Evolutionary conservation across 139 green algal genomes (phyloP).

Genomic region (Nannochloris sp.): DNA sequence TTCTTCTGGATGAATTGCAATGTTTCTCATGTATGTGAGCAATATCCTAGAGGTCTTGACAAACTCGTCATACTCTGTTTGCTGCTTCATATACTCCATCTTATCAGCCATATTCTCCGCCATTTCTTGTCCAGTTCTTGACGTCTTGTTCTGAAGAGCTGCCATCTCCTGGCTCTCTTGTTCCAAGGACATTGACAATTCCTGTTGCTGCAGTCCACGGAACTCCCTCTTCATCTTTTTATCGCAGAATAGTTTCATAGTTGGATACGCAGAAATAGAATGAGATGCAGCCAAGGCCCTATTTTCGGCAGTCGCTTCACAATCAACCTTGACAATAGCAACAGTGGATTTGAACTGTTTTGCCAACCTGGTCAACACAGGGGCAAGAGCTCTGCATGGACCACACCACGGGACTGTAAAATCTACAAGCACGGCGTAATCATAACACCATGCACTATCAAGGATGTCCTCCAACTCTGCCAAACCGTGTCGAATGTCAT

Average conservation of each 20-base stretch:
- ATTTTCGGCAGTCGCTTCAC: conserved; percentile 25
- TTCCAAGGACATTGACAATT: too few relatives aligned
- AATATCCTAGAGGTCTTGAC: conserved; percentile 17
- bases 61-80: conserved; percentile 19
- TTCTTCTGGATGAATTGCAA: conserved; percentile 21
- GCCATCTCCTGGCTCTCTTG: too few relatives aligned
- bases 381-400: conserved; percentile 29
- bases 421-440: conserved; percentile 29
- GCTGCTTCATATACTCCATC: conserved; percentile 1
- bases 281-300: conserved; percentile 8
- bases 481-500: neutral
- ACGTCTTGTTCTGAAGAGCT: too few relatives aligned
- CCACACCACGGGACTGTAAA: conserved; percentile 35
- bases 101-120: conserved; percentile 11
- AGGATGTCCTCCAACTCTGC: conserved; percentile 18
- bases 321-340: conserved; percentile 31
- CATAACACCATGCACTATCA: neutral
- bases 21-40: conserved; percentile 23
- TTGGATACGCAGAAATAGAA: conserved; percentile 25
- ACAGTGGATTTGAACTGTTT: conserved; percentile 10
- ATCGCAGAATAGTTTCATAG: conserved; percentile 23
- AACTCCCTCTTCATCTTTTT: neutral
- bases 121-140: neutral
- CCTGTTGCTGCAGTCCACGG: neutral
- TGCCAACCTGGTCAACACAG: conserved; percentile 17